These are phyloP conservation scores for Hericium rajendrae DNA, from an alignment of 768 basidiomycete species.

Conservation along the genomic window DNA sequence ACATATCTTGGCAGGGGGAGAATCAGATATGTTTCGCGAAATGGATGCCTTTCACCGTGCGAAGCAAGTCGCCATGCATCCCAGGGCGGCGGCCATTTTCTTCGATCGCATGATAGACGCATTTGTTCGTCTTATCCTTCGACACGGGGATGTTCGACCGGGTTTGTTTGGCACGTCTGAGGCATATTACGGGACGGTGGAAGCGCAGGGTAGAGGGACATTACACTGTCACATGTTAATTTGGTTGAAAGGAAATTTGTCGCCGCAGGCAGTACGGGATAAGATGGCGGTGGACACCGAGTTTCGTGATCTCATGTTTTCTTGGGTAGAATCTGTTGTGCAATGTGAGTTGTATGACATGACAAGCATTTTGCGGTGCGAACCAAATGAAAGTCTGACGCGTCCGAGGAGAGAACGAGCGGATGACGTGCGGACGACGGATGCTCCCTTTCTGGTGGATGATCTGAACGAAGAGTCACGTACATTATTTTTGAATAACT, in stretches of 20 bases:
- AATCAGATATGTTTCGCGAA: slow-evolving; percentile 28
- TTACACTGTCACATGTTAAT: slow-evolving; percentile 34
- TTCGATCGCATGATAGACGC: slow-evolving; percentile 32
- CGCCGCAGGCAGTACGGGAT: background rate
- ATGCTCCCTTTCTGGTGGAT: background rate
- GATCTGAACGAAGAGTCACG: background rate
- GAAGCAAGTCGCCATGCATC: slow-evolving; percentile 29
- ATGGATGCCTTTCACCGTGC: slow-evolving; percentile 26
- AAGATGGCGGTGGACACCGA: background rate
- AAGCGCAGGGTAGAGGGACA: no score
- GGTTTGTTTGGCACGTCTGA: slow-evolving; percentile 26
- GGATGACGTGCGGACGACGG: background rate
- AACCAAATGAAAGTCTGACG: background rate
- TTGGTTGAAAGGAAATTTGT: slow-evolving; percentile 23
- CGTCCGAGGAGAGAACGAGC: background rate
- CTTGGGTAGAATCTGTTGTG: slow-evolving; percentile 21
- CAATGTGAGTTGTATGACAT: background rate
- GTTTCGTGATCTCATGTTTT: slow-evolving; percentile 15
- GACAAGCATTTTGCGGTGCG: background rate
- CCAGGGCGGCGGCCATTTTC: slow-evolving; percentile 29
- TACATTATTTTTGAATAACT: background rate
- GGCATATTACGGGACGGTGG: slow-evolving; percentile 32
- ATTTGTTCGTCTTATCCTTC: slow-evolving; percentile 21
- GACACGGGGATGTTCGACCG: slow-evolving; percentile 6
- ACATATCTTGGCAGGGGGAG: slow-evolving; percentile 26